Evolutionary conservation across 306 rosid genomes (phyloP).

Genomic region (Citrullus amarus): DNA sequence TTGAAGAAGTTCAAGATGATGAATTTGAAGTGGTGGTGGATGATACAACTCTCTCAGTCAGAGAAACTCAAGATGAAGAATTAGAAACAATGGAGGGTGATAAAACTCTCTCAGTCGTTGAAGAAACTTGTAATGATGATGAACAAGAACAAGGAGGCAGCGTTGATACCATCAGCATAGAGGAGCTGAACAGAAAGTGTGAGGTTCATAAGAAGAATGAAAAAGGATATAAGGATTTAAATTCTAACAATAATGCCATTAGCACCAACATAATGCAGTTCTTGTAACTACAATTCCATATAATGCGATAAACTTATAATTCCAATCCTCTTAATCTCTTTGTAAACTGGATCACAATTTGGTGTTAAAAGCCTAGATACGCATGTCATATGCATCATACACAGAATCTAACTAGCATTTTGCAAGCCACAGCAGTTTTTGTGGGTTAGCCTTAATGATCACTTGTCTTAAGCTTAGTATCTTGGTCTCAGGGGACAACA

Average conservation of each 20-base stretch:
- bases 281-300: not conserved
- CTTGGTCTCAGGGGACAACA: not conserved
- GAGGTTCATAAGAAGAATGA: conserved; percentile 10
- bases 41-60: not conserved
- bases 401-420: not conserved
- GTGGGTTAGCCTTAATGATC: not conserved
- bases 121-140: not conserved
- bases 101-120: not conserved
- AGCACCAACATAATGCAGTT: not conserved
- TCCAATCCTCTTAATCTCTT: not conserved
- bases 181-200: conserved; percentile 4
- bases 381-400: not conserved
- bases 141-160: not conserved
- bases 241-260: not conserved
- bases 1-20: not conserved
- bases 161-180: not conserved
- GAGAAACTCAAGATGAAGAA: not conserved
- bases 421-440: not conserved
- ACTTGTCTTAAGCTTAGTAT: not conserved
- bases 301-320: not conserved
- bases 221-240: not conserved
- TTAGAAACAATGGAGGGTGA: not conserved
- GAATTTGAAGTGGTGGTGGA: not conserved
- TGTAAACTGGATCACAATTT: not conserved
- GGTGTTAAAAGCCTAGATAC: not conserved